Evolutionary conservation across 2,329 filamentous ascomycete species (phyloP).

Genomic region (Cladosporium sp.): DNA sequence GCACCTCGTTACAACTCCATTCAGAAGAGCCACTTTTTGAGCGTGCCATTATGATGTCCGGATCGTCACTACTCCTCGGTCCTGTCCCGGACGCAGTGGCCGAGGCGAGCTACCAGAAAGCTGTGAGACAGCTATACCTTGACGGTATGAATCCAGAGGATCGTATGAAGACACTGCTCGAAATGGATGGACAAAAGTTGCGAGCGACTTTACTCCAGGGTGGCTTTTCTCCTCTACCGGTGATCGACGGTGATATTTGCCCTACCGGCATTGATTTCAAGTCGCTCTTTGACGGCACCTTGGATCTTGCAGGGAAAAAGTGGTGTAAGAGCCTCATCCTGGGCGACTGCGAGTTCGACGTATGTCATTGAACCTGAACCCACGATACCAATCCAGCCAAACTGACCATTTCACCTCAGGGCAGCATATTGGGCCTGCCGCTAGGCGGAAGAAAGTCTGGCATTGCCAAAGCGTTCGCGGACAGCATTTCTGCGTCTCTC

Average conservation of each 20-base stretch:
- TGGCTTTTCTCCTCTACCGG: constrained; percentile 29
- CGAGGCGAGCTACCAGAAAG: constrained; percentile 38
- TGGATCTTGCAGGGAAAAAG: constrained; percentile 35
- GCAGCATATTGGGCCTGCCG: constrained; percentile 19
- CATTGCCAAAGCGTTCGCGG: constrained; percentile 31
- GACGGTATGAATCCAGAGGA: constrained; percentile 33
- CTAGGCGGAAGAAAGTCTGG: constrained; percentile 19
- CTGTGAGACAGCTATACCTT: constrained; percentile 37
- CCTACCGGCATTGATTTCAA: constrained; percentile 10
- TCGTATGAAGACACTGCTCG: constrained; percentile 37
- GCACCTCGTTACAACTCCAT: constrained; percentile 24
- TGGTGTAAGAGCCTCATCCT: constrained; percentile 46
- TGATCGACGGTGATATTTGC: constrained; percentile 41
- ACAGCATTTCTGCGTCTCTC: constrained; percentile 29
- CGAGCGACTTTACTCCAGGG: constrained; percentile 34
- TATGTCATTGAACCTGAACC: constrained; percentile 25
- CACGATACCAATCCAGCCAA: not conserved
- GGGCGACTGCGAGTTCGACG: constrained; percentile 43
- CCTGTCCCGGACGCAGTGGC: constrained; percentile 34
- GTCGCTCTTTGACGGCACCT: constrained; percentile 20
- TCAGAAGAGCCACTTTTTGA: constrained; percentile 36
- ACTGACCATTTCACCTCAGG: constrained; percentile 5
- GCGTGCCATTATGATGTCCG: constrained; percentile 38
- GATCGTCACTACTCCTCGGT: constrained; percentile 36
- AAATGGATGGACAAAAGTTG: constrained; percentile 37